These are phyloP conservation scores for Yamadazyma kitorensis DNA, from an alignment of 805 yeast genomes.

Conservation along the genomic window DNA sequence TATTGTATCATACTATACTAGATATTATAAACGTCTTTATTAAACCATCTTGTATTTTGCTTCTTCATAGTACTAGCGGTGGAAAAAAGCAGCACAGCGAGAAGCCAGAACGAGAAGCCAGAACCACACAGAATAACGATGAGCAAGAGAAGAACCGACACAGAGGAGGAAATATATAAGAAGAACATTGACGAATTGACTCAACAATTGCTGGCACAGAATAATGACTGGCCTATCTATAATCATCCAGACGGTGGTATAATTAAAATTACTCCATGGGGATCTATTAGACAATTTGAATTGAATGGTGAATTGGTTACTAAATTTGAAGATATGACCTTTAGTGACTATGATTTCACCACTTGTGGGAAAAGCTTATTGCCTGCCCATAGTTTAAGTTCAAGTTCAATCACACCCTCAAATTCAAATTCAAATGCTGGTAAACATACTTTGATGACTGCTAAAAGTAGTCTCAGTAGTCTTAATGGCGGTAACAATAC, in stretches of 20 bases:
- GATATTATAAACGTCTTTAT: too few species aligned
- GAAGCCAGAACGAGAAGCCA: not conserved
- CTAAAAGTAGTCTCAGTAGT: not conserved
- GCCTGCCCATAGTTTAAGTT: too few species aligned
- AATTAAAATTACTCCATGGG: slow-evolving; percentile 61
- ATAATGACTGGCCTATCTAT: slow-evolving; percentile 53
- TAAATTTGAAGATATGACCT: slow-evolving; percentile 44
- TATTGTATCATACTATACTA: too few species aligned
- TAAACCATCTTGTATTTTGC: too few species aligned
- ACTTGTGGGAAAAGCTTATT: not conserved
- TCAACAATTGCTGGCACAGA: slow-evolving; percentile 16
- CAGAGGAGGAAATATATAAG: slow-evolving; percentile 7
- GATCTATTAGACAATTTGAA: slow-evolving; percentile 50
- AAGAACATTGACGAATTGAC: slow-evolving; percentile 15
- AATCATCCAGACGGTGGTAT: slow-evolving; percentile 62
- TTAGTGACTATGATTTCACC: slow-evolving; percentile 21
- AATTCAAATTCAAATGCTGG: not conserved
- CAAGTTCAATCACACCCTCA: not conserved
- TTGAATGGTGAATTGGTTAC: slow-evolving; percentile 46
- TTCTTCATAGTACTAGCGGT: too few species aligned
- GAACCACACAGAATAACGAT: too few species aligned
- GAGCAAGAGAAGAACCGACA: slow-evolving; percentile 14
- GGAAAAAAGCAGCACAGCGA: too few species aligned
- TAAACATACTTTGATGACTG: too few species aligned
- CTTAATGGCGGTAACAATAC: not conserved